Percentiles rank a stretch among this genome's conserved stretches.
phyloP scores from a whole-genome alignment of 257 asterid genomes.

The Penstemon davidsonii region DNA sequence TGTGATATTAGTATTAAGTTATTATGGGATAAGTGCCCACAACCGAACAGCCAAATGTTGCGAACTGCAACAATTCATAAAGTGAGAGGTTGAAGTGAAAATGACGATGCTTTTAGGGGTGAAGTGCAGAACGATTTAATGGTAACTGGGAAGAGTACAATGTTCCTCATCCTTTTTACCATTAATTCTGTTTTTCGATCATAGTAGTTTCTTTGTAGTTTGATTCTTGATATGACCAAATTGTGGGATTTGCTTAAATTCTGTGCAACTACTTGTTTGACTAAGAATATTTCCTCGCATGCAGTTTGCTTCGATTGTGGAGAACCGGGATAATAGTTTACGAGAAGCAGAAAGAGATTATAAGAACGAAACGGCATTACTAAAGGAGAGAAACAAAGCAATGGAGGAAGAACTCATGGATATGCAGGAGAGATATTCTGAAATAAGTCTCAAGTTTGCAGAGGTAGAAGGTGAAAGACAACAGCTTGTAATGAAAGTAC shows the following conservation, averaged over 20 bases:
- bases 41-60: too few relatives aligned
- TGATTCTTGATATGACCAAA: background rate
- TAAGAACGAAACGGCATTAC: constrained; percentile 37
- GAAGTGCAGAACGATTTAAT: too few relatives aligned
- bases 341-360: constrained; percentile 32
- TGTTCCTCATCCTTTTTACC: background rate
- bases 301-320: constrained; percentile 35
- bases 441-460: constrained; percentile 95
- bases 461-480: constrained; percentile 99
- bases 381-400: constrained; percentile 57
- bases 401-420: constrained; percentile 88
- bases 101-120: too few relatives aligned
- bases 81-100: too few relatives aligned
- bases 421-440: constrained; percentile 96
- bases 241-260: background rate
- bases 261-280: constrained; percentile 1
- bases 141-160: too few relatives aligned
- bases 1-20: too few relatives aligned
- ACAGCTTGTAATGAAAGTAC: constrained; percentile 86
- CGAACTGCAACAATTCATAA: too few relatives aligned
- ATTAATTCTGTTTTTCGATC: background rate
- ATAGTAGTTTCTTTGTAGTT: too few relatives aligned
- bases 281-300: constrained; percentile 8
- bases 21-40: too few relatives aligned
- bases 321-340: constrained; percentile 24